Evolutionary conservation across 2,329 filamentous ascomycete species (phyloP), one percentile per base, ranked within the genome.

Genomic region (Aspergillus amoenus): DNA sequence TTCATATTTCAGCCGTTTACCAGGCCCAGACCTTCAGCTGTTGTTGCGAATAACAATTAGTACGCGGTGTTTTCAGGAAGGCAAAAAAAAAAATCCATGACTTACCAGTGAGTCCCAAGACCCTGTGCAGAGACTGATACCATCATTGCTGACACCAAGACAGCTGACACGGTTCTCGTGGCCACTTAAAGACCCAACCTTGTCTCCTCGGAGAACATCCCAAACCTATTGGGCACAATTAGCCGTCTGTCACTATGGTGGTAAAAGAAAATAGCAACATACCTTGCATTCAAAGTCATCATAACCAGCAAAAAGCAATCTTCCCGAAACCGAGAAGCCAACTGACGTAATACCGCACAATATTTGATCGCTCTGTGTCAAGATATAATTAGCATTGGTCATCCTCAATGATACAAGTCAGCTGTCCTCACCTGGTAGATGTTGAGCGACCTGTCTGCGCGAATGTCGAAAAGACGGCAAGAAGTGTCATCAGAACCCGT

Each of bases 231-330:
- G 56, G 21, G 22, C 56, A 61, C 27, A 52, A 24, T 50, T 57
- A 67, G 61, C 30, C 22, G 30, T n/a, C 8, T 9, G 34, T 39
- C 37, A 44, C n/a, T 27, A 37, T n/a, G 13, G 15, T 9, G 13
- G 21, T 30, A 11, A 32, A 40, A 15, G 4, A 50, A 7, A 40
- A 30, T 11, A 30, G 27, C 27, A 43, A 69, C 86, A 70, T 81
- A 96, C 93, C 89, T 97, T 99, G 93, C 94, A 99, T 79, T 99
- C 94, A 70, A 96, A 99, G 74, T 99, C 94, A 71, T 99, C 94
- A 71, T 99, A 99, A 66, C 94, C 94, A 55, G 94, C 94, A 75
- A 99, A 99, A 41, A 99, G 81, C 69, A 99, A 81, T 73, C 94
- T 87, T 58, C 94, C 94, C 57, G 94, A 99, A 13, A 99, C 93